Evolutionary conservation across 768 basidiomycete species (phyloP).

Genomic region (Dentipellis fragilis): DNA sequence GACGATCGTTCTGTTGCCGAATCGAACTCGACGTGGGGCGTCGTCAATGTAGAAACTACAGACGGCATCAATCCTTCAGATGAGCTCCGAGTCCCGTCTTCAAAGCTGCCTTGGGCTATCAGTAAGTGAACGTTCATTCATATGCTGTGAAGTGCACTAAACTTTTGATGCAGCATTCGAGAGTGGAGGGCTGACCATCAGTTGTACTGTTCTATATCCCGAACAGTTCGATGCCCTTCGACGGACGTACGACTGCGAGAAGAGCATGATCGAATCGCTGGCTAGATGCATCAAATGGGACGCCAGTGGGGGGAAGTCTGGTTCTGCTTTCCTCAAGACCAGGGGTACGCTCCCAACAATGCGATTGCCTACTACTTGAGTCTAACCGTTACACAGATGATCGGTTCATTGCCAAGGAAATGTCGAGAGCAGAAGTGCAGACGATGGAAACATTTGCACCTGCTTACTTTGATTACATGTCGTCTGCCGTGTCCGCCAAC

Average conservation of each 20-base stretch:
- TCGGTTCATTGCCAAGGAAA: constrained; percentile 96
- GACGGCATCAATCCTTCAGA: constrained; percentile 66
- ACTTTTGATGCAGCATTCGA: constrained; percentile 58
- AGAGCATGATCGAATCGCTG: constrained; percentile 87
- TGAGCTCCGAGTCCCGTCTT: constrained; percentile 64
- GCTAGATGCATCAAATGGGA: constrained; percentile 96
- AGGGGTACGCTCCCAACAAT: constrained; percentile 42
- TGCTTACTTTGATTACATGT: constrained; percentile 97
- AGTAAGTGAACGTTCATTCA: constrained; percentile 34
- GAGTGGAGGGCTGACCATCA: constrained; percentile 82
- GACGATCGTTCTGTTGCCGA: constrained; percentile 78
- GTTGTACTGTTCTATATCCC: constrained; percentile 89
- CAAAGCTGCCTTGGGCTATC: constrained; percentile 74
- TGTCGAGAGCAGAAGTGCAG: constrained; percentile 83
- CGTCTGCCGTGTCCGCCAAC: constrained; percentile 78
- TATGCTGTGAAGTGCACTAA: not conserved
- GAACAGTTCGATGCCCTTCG: constrained; percentile 95
- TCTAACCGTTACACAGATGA: constrained; percentile 50
- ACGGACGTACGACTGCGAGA: constrained; percentile 87
- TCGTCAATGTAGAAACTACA: constrained; percentile 70
- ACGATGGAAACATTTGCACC: constrained; percentile 96
- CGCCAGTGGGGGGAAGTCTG: constrained; percentile 90
- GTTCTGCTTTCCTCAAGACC: constrained; percentile 94
- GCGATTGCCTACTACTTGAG: not conserved
- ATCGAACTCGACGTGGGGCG: constrained; percentile 85